Evolutionary conservation across 257 asterid species (phyloP).

Genomic region (Solanum sitiens): DNA sequence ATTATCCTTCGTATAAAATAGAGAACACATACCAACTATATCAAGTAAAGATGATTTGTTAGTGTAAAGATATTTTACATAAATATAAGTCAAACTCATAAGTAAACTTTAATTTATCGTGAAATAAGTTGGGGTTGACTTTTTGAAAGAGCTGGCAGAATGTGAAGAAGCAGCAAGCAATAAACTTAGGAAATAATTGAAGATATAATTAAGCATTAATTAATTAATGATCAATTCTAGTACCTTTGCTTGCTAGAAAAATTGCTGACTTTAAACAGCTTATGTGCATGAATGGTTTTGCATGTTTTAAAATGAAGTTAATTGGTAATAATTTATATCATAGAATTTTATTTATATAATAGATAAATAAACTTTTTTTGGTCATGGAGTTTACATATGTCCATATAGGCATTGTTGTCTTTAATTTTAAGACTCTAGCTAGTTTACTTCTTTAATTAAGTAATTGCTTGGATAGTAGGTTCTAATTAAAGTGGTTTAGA

Average conservation of each 20-base stretch:
- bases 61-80: neutral
- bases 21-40: neutral
- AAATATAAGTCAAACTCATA: neutral
- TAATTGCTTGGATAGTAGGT: neutral
- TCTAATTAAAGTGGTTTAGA: neutral
- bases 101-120: neutral
- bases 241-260: neutral
- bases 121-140: neutral
- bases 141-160: neutral
- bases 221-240: neutral
- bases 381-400: neutral
- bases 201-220: neutral
- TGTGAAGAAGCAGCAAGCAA: neutral
- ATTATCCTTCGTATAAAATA: neutral
- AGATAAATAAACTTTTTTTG: neutral
- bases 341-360: neutral
- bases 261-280: neutral
- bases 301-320: neutral
- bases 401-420: neutral
- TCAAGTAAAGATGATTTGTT: neutral
- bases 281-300: neutral
- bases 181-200: neutral
- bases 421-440: neutral
- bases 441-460: neutral
- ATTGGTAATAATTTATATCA: neutral